phyloP scores from a whole-genome alignment of 805 yeast species.

The Metschnikowia bowlesiae region DNA sequence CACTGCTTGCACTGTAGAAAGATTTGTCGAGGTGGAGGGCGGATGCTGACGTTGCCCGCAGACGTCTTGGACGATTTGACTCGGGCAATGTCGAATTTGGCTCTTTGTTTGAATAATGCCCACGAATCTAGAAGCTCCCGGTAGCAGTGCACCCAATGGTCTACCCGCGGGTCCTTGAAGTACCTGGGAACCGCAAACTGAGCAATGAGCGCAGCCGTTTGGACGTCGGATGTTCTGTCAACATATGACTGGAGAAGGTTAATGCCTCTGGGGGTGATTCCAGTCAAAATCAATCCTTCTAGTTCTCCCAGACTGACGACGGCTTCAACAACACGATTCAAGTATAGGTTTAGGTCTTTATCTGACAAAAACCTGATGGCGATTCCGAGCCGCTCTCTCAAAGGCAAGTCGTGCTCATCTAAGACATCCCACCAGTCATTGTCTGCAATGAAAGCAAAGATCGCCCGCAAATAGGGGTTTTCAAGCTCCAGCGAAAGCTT shows the following conservation, averaged over 20 bases:
- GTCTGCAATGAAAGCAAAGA: constrained; percentile 90
- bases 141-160: constrained; percentile 61
- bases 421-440: constrained; percentile 95
- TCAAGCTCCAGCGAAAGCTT: constrained; percentile 82
- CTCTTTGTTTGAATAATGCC: constrained; percentile 29
- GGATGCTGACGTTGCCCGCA: constrained; percentile 44
- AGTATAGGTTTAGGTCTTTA: constrained; percentile 66
- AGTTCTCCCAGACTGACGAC: constrained; percentile 78
- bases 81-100: constrained; percentile 79
- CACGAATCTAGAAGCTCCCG: constrained; percentile 16
- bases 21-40: constrained; percentile 65
- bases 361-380: constrained; percentile 84
- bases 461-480: constrained; percentile 84
- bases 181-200: constrained; percentile 82
- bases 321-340: constrained; percentile 62
- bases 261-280: constrained; percentile 82
- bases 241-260: constrained; percentile 82
- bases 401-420: constrained; percentile 83
- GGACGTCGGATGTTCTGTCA: constrained; percentile 84
- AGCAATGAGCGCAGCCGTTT: constrained; percentile 80
- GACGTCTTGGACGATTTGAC: constrained; percentile 55
- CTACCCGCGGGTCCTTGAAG: constrained; percentile 67
- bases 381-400: constrained; percentile 84
- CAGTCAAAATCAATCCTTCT: constrained; percentile 87
- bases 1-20: constrained; percentile 79